Evolutionary conservation across 2,329 filamentous ascomycete species (phyloP).

Genomic region (Cercospora canescens): DNA sequence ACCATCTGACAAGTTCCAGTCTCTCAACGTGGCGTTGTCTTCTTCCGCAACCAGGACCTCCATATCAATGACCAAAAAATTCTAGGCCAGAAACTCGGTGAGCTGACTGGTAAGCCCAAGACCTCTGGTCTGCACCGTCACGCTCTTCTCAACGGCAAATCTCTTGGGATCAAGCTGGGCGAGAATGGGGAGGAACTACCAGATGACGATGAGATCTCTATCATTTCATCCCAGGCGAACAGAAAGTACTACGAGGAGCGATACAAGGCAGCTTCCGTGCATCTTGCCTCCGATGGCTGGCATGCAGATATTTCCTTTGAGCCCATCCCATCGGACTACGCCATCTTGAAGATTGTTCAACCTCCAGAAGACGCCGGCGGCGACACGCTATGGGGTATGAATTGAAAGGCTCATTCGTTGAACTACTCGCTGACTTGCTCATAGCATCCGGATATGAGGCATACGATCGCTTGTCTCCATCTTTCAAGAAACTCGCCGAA

Average conservation of each 20-base stretch:
- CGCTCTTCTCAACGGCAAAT: slow-evolving; percentile 14
- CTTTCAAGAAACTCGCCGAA: slow-evolving; percentile 61
- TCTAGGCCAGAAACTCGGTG: slow-evolving; percentile 60
- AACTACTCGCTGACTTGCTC: neutral
- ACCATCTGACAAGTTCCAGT: slow-evolving; percentile 46
- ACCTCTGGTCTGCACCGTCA: slow-evolving; percentile 62
- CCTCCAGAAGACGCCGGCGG: slow-evolving; percentile 55
- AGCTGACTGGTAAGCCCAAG: slow-evolving; percentile 59
- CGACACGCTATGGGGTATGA: slow-evolving; percentile 60
- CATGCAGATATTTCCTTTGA: slow-evolving; percentile 64
- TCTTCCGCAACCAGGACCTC: slow-evolving; percentile 59
- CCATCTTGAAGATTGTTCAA: slow-evolving; percentile 58
- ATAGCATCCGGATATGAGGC: slow-evolving; percentile 62
- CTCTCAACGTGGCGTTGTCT: slow-evolving; percentile 68
- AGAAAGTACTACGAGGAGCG: slow-evolving; percentile 22
- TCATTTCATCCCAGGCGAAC: slow-evolving; percentile 61
- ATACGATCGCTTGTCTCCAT: slow-evolving; percentile 62
- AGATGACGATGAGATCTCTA: slow-evolving; percentile 62
- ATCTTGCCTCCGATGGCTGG: slow-evolving; percentile 15
- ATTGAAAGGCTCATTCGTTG: neutral
- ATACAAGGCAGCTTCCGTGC: slow-evolving; percentile 15
- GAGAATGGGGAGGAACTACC: slow-evolving; percentile 55
- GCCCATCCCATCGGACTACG: slow-evolving; percentile 63
- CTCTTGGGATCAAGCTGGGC: slow-evolving; percentile 45
- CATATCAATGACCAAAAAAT: slow-evolving; percentile 65